Conservation (phyloP, 805 yeast genomes). For the Hanseniaspora hatyaiensis region DNA sequence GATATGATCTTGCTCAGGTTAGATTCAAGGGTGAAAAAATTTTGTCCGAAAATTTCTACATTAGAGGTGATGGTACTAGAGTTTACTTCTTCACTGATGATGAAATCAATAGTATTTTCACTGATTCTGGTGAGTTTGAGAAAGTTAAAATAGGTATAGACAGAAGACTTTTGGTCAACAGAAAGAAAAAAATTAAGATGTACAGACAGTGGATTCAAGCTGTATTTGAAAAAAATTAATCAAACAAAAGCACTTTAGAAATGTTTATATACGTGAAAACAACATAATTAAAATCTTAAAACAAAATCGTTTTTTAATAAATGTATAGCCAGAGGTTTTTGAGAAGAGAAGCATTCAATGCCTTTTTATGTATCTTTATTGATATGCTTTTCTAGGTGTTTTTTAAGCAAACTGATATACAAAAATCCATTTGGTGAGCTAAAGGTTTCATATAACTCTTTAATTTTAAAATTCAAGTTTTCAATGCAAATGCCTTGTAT, state of each 20-base stretch:
- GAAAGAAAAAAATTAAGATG: conserved; percentile 89
- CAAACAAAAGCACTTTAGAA: not conserved
- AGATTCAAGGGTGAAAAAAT: conserved; percentile 80
- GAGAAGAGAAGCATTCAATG: too few relatives aligned
- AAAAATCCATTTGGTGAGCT: conserved; percentile 55
- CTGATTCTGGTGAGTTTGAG: conserved; percentile 39
- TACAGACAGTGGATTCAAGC: conserved; percentile 95
- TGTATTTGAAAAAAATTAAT: conserved; percentile 45
- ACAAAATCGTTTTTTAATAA: not conserved
- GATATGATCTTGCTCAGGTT: conserved; percentile 91
- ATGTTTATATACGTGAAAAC: not conserved
- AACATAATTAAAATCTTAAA: not conserved
- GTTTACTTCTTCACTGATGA: conserved; percentile 96
- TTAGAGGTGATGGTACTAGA: conserved; percentile 95
- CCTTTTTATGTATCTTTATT: not conserved
- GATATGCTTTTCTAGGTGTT: not conserved
- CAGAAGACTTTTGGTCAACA: conserved; percentile 76
- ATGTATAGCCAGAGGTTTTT: not conserved
- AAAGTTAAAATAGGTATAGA: conserved; percentile 78
- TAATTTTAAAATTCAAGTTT: conserved; percentile 32
- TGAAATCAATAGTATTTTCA: conserved; percentile 66
- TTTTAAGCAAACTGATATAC: conserved; percentile 29
- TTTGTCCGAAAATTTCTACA: conserved; percentile 84
- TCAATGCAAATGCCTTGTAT: conserved; percentile 49
- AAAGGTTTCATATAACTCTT: conserved; percentile 36